phyloP scores from a whole-genome alignment of 2,329 filamentous ascomycete species.

The Colletotrichum tabaci region DNA sequence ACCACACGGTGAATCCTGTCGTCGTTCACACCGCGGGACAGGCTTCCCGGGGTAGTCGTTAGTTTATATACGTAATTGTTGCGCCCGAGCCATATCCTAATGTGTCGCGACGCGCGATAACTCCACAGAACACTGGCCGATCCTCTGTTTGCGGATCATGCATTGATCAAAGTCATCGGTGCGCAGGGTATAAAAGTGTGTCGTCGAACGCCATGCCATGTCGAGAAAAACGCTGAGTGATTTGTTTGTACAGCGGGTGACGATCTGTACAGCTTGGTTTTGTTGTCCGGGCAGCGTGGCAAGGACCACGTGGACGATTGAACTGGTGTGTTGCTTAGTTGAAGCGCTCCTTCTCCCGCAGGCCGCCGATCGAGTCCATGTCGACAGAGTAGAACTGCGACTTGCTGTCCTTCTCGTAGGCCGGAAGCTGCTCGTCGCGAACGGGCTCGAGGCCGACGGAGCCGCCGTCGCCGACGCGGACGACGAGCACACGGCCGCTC shows the following conservation, averaged over 20 bases:
- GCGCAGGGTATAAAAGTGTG: slow-evolving; percentile 43
- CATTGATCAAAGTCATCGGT: slow-evolving; percentile 38
- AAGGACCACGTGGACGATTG: slow-evolving; percentile 25
- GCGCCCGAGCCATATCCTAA: slow-evolving; percentile 38
- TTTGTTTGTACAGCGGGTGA: slow-evolving; percentile 39
- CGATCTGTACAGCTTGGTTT: slow-evolving; percentile 33
- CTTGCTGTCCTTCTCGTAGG: slow-evolving; percentile 87
- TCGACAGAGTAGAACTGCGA: slow-evolving; percentile 93
- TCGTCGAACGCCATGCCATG: slow-evolving; percentile 44
- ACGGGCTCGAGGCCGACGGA: slow-evolving; percentile 91
- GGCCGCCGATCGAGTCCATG: slow-evolving; percentile 91
- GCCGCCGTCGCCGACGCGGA: slow-evolving; percentile 89
- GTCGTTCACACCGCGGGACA: slow-evolving; percentile 38
- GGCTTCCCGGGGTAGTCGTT: slow-evolving; percentile 40
- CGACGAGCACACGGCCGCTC: slow-evolving; percentile 91
- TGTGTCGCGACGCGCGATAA: slow-evolving; percentile 23
- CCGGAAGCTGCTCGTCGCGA: slow-evolving; percentile 84
- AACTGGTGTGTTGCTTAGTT: slow-evolving; percentile 45
- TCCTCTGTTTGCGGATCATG: slow-evolving; percentile 31
- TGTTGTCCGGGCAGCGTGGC: slow-evolving; percentile 29
- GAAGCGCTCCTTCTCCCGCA: slow-evolving; percentile 86
- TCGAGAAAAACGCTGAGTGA: slow-evolving; percentile 36
- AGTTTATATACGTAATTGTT: slow-evolving; percentile 38
- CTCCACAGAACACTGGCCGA: slow-evolving; percentile 31
- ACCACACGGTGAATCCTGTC: slow-evolving; percentile 38